Conservation (phyloP, 306 rosid species). For the Luffa aegyptiaca region DNA sequence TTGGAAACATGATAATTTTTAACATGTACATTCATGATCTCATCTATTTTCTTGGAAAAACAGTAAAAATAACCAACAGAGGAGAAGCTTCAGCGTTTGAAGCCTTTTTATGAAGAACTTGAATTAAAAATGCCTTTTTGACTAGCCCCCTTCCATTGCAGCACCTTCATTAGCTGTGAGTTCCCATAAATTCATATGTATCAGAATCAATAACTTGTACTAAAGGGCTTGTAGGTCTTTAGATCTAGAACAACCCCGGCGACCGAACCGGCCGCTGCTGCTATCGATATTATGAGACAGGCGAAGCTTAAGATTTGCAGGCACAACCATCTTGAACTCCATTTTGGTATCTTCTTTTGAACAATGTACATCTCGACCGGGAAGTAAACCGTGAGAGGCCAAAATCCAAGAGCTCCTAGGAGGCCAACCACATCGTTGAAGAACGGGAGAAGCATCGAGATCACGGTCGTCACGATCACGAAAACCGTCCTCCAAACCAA, state of each 20-base stretch:
- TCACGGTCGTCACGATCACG: conserved; percentile 30
- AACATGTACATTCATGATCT: neutral
- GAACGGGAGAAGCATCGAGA: conserved; percentile 65
- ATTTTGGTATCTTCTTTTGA: conserved; percentile 48
- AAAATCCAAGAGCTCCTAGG: conserved; percentile 63
- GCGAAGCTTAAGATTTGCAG: conserved; percentile 40
- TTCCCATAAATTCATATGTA: neutral
- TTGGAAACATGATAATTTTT: neutral
- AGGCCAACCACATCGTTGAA: conserved; percentile 59
- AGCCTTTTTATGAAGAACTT: conserved; percentile 5
- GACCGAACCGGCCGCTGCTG: conserved; percentile 52
- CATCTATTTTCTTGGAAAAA: neutral
- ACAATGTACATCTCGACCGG: conserved; percentile 61
- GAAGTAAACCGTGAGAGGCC: conserved; percentile 55
- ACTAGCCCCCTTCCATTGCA: neutral
- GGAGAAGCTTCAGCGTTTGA: neutral
- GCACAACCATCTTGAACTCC: conserved; percentile 54
- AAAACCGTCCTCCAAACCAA: conserved; percentile 47
- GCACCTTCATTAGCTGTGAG: neutral
- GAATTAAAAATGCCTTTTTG: conserved; percentile 3
- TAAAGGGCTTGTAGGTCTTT: conserved; percentile 38
- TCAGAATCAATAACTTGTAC: conserved; percentile 10
- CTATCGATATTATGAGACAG: conserved; percentile 35
- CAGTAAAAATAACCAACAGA: neutral
- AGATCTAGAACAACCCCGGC: conserved; percentile 39